Evolutionary conservation across 495 filamentous ascomycete species (phyloP).

Genomic region (Hypoxylon lienhwacheense): DNA sequence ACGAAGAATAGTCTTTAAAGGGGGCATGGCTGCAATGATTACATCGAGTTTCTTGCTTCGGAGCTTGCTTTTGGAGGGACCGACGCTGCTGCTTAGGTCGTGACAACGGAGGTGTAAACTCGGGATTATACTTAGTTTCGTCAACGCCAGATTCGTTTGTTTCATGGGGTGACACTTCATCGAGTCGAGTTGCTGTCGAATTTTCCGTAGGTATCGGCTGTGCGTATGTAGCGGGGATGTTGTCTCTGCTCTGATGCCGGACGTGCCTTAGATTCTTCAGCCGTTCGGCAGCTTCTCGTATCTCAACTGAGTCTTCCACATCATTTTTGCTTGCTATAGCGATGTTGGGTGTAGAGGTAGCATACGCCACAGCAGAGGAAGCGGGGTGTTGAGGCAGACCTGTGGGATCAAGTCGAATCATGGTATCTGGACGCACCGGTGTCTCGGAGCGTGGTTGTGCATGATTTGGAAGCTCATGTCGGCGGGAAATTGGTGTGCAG

Average conservation of each 20-base stretch:
- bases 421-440: conserved; percentile 36
- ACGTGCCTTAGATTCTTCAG: conserved; percentile 61
- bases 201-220: conserved; percentile 21
- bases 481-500: conserved; percentile 35
- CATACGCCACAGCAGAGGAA: conserved; percentile 26
- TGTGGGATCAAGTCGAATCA: conserved; percentile 30
- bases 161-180: conserved; percentile 50
- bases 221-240: conserved; percentile 29
- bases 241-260: conserved; percentile 51
- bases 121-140: conserved; percentile 41
- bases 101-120: conserved; percentile 48
- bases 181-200: conserved; percentile 31
- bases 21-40: conserved; percentile 58
- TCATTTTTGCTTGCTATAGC: conserved; percentile 47
- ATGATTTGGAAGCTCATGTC: conserved; percentile 33
- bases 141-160: conserved; percentile 44
- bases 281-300: conserved; percentile 62
- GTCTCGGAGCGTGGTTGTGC: conserved; percentile 40
- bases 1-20: conserved; percentile 60
- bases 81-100: conserved; percentile 48
- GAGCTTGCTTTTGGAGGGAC: conserved; percentile 53
- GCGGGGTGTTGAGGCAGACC: conserved; percentile 23
- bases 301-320: conserved; percentile 59
- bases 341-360: conserved; percentile 26
- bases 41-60: conserved; percentile 59